Conservation (phyloP, 371 early-diverging fungal species). For the Neoconidiobolus thromboides region DNA sequence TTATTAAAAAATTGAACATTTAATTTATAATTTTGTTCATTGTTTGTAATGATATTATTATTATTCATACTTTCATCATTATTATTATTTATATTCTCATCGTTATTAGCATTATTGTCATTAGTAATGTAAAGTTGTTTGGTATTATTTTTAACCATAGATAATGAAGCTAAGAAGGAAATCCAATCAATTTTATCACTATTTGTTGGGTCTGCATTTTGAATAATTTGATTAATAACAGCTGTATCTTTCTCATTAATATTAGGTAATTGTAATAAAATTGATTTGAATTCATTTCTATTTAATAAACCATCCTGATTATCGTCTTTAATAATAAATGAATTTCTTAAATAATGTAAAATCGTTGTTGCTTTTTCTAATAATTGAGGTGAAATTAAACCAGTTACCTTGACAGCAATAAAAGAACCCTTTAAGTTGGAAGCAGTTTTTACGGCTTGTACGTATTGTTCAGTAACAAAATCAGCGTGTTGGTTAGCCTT, state of each 20-base stretch:
- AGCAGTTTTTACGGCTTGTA: conserved; percentile 48
- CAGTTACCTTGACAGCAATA: conserved; percentile 79
- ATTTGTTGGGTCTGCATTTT: conserved; percentile 20
- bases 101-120: too few species aligned
- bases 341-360: conserved; percentile 18
- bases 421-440: conserved; percentile 36
- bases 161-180: conserved; percentile 31
- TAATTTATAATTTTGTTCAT: background rate
- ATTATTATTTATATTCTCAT: too few species aligned
- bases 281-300: conserved; percentile 13
- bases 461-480: conserved; percentile 35
- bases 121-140: conserved; percentile 18
- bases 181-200: conserved; percentile 29
- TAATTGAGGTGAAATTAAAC: conserved; percentile 52
- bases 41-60: background rate
- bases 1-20: conserved; percentile 14
- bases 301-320: conserved; percentile 24
- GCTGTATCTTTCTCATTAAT: conserved; percentile 8
- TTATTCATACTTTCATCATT: background rate
- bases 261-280: conserved; percentile 19
- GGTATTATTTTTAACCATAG: conserved; percentile 28
- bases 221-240: conserved; percentile 13
- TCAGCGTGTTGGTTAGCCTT: conserved; percentile 27
- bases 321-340: conserved; percentile 21
- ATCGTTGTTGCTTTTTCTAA: conserved; percentile 48